A percentile compares a stretch with the other conserved stretches of the same genome.
phyloP scores from a whole-genome alignment of 805 yeast species.

The Schwanniomyces yamadae region DNA sequence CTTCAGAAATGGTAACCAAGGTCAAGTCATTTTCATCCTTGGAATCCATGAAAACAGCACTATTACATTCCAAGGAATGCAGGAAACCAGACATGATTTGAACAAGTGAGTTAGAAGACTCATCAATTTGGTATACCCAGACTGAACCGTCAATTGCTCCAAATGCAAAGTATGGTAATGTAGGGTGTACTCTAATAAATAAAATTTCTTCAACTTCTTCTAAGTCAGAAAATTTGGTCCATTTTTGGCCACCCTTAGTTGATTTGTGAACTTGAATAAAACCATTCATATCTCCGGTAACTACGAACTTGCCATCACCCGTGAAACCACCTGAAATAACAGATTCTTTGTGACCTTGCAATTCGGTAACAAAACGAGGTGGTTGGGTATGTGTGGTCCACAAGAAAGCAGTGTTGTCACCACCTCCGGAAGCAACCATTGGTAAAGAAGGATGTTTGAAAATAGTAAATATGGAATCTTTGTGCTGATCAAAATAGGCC shows the following conservation, averaged over 20 bases:
- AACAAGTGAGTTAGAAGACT: slow-evolving; percentile 47
- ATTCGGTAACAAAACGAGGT: slow-evolving; percentile 72
- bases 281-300: slow-evolving; percentile 96
- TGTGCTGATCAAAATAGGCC: slow-evolving; percentile 85
- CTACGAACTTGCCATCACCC: slow-evolving; percentile 71
- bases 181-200: slow-evolving; percentile 82
- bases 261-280: slow-evolving; percentile 71
- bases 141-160: slow-evolving; percentile 93
- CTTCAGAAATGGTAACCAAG: slow-evolving; percentile 77
- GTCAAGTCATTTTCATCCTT: slow-evolving; percentile 59
- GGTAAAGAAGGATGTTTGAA: slow-evolving; percentile 84
- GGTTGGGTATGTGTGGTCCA: slow-evolving; percentile 93
- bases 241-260: slow-evolving; percentile 74
- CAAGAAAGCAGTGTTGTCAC: slow-evolving; percentile 82
- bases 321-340: slow-evolving; percentile 85
- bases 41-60: slow-evolving; percentile 70
- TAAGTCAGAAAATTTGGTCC: slow-evolving; percentile 68
- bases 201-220: slow-evolving; percentile 90
- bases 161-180: slow-evolving; percentile 78
- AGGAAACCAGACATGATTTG: slow-evolving; percentile 77
- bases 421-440: slow-evolving; percentile 89
- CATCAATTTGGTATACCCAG: slow-evolving; percentile 82
- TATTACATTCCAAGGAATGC: slow-evolving; percentile 78
- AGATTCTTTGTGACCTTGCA: slow-evolving; percentile 83
- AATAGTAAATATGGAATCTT: slow-evolving; percentile 83